Evolutionary conservation across 805 yeast genomes (phyloP).

Genomic region (Debaryomyces castellii): DNA sequence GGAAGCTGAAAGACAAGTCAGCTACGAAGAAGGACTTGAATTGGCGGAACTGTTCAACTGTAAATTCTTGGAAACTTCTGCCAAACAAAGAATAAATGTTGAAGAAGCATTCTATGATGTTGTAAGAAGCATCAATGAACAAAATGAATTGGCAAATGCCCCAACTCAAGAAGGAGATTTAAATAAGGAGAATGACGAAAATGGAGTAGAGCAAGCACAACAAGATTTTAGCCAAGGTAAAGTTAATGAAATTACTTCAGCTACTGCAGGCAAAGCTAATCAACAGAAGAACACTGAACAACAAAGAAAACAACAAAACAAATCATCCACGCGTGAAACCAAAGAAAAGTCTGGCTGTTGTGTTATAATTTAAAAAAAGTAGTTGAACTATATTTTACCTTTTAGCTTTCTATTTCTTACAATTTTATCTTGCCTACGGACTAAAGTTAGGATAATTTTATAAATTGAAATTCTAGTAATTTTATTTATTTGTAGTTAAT

Average conservation of each 20-base stretch:
- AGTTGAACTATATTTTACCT: background rate
- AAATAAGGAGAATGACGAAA: slow-evolving; percentile 4
- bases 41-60: slow-evolving; percentile 67
- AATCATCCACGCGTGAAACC: slow-evolving; percentile 12
- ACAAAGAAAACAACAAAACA: slow-evolving; percentile 12
- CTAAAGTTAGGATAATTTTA: background rate
- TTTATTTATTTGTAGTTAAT: background rate
- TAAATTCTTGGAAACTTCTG: slow-evolving; percentile 88
- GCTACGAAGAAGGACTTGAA: slow-evolving; percentile 58
- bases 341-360: slow-evolving; percentile 39
- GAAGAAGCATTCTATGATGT: slow-evolving; percentile 77
- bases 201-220: background rate
- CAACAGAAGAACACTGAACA: slow-evolving; percentile 7
- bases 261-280: background rate
- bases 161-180: background rate
- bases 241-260: slow-evolving; percentile 1
- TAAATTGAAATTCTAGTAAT: background rate
- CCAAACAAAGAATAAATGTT: slow-evolving; percentile 87
- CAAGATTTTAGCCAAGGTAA: background rate
- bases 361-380: slow-evolving; percentile 24
- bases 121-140: slow-evolving; percentile 54
- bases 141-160: slow-evolving; percentile 4
- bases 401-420: background rate
- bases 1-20: slow-evolving; percentile 73
- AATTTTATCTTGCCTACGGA: background rate